Conservation (phyloP, 2,329 filamentous ascomycete genomes). For the Epichloe gansuensis region DNA sequence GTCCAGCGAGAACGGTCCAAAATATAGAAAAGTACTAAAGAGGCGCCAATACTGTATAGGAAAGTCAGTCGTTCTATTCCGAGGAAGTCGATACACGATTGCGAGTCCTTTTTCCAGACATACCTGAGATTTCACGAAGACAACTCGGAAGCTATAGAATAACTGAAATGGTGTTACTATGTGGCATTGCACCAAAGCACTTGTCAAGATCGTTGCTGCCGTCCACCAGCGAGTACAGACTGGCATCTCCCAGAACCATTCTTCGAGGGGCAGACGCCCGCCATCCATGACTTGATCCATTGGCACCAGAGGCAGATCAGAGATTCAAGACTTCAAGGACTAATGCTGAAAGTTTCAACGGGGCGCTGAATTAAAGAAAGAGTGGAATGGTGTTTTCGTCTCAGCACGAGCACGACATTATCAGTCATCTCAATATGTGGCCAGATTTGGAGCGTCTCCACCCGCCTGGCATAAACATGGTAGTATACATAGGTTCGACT, state of each 20-base stretch:
- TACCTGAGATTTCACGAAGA: constrained; percentile 87
- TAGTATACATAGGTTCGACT: no score
- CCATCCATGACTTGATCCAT: constrained; percentile 52
- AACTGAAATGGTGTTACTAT: constrained; percentile 88
- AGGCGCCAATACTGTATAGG: constrained; percentile 77
- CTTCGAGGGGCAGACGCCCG: constrained; percentile 68
- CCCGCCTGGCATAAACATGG: no score
- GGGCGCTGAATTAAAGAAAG: no score
- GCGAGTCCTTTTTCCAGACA: constrained; percentile 13
- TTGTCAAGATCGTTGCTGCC: constrained; percentile 77
- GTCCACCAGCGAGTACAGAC: constrained; percentile 96
- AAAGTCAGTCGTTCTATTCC: constrained; percentile 6
- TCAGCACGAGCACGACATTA: no score
- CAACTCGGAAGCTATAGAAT: constrained; percentile 89
- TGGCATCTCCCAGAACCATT: constrained; percentile 99
- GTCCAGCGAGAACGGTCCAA: constrained; percentile 86
- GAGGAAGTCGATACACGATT: not conserved
- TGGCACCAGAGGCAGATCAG: not conserved
- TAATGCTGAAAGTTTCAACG: no score
- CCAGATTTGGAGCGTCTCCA: not conserved
- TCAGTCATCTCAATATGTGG: not conserved
- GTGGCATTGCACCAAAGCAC: constrained; percentile 83
- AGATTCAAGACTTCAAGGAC: not conserved
- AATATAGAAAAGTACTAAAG: constrained; percentile 94
- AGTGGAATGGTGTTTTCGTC: no score